phyloP scores from a whole-genome alignment of 352 stramenopile genomes.

The Phytophthora boehmeriae region DNA sequence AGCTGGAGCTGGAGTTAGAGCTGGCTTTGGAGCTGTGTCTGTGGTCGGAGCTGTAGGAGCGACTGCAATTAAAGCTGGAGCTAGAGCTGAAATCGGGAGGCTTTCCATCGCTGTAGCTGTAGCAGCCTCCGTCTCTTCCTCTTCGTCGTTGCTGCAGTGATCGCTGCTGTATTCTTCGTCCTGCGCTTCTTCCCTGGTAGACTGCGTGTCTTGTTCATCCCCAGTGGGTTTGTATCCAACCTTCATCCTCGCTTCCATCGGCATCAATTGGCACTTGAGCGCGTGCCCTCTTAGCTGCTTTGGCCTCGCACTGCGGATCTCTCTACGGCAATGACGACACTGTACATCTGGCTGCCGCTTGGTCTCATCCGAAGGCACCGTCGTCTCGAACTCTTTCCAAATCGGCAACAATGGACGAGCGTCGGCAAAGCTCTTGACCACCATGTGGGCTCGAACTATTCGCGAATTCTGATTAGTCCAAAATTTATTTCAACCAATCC shows the following conservation, averaged over 20 bases:
- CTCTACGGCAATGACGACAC: conserved; percentile 21
- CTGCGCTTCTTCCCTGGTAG: too few relatives aligned
- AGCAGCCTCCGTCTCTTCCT: not conserved
- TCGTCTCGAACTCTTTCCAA: conserved; percentile 39
- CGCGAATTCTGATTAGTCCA: too few relatives aligned
- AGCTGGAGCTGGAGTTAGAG: not conserved
- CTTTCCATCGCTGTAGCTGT: too few relatives aligned
- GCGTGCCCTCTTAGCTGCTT: conserved; percentile 19
- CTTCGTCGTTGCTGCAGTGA: not conserved
- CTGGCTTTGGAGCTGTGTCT: not conserved
- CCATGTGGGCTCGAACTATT: too few relatives aligned
- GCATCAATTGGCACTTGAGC: conserved; percentile 4
- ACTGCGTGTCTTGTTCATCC: too few relatives aligned
- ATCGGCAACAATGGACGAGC: conserved; percentile 30
- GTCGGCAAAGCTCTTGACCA: too few relatives aligned
- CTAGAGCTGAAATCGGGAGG: too few relatives aligned
- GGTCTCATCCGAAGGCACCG: conserved; percentile 18
- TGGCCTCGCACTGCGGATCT: conserved; percentile 26
- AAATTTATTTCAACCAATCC: conserved; percentile 2
- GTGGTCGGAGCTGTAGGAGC: not conserved
- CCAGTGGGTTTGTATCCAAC: too few relatives aligned
- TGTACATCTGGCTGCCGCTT: conserved; percentile 32
- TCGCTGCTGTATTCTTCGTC: not conserved
- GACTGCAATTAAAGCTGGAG: too few relatives aligned
- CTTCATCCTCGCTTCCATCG: too few relatives aligned